Conservation (phyloP, 441 rosid species). For the Adansonia rubrostipa region DNA sequence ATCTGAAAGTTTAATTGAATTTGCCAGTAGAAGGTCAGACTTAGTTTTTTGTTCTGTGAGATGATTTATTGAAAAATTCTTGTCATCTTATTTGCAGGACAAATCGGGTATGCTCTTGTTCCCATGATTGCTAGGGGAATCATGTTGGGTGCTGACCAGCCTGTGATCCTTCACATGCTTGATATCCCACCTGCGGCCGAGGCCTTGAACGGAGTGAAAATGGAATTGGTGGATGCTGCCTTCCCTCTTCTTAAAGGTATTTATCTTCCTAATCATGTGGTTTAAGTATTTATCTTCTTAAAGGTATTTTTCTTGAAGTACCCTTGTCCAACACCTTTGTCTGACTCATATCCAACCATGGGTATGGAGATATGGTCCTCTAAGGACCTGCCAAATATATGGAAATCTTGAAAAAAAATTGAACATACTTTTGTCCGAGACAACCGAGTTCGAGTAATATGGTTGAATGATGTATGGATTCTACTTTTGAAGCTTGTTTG, state of each 20-base stretch:
- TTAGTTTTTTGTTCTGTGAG: not conserved
- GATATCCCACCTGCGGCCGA: slow-evolving; percentile 95
- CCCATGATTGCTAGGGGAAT: slow-evolving; percentile 96
- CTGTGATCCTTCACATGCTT: slow-evolving; percentile 96
- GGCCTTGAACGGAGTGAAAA: slow-evolving; percentile 88
- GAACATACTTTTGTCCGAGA: too few species aligned
- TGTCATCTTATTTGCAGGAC: slow-evolving; percentile 56
- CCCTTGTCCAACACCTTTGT: too few species aligned
- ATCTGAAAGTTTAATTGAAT: not conserved
- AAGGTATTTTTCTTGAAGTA: too few species aligned
- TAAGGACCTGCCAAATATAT: too few species aligned
- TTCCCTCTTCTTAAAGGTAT: slow-evolving; percentile 93
- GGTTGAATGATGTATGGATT: too few species aligned
- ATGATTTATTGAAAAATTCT: not conserved
- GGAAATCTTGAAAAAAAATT: too few species aligned
- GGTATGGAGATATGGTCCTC: too few species aligned
- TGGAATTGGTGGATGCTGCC: slow-evolving; percentile 95
- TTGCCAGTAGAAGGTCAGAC: not conserved
- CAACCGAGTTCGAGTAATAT: too few species aligned
- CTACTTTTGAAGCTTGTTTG: slow-evolving; percentile 1
- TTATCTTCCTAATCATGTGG: not conserved
- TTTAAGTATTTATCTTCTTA: not conserved
- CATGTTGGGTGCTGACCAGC: slow-evolving; percentile 96
- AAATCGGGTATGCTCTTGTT: slow-evolving; percentile 91
- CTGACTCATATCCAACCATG: too few species aligned